phyloP scores from a whole-genome alignment of 495 filamentous ascomycete species.

The Trichoderma virens region DNA sequence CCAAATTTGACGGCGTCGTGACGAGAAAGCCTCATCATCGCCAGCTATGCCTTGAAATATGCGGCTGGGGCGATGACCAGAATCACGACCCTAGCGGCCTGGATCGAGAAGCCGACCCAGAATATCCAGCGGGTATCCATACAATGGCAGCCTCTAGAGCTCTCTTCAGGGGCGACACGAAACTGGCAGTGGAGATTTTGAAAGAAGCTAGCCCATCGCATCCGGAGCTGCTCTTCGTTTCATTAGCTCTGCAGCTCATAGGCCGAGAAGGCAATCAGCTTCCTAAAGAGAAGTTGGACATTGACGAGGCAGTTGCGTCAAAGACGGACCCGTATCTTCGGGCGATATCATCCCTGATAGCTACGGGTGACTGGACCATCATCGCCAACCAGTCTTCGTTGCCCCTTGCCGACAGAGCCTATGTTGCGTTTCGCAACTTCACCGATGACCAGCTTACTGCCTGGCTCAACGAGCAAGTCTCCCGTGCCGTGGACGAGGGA shows the following conservation, averaged over 20 bases:
- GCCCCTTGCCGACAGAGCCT: conserved; percentile 75
- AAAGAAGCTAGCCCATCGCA: conserved; percentile 40
- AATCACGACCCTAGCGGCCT: conserved; percentile 46
- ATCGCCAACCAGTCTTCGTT: conserved; percentile 77
- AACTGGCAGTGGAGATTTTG: conserved; percentile 46
- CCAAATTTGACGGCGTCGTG: conserved; percentile 37
- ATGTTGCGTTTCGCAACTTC: conserved; percentile 78
- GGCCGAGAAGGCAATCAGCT: conserved; percentile 24
- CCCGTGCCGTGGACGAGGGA: conserved; percentile 59
- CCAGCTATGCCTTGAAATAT: conserved; percentile 70
- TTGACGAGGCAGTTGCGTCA: conserved; percentile 39
- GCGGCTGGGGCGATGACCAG: conserved; percentile 54
- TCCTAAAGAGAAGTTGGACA: conserved; percentile 33
- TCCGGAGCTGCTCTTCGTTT: conserved; percentile 45
- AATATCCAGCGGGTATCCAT: conserved; percentile 58
- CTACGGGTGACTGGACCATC: conserved; percentile 76
- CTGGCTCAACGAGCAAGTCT: conserved; percentile 59
- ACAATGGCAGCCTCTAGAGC: conserved; percentile 78
- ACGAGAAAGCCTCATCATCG: conserved; percentile 68
- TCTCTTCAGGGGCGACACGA: conserved; percentile 62
- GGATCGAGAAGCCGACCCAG: conserved; percentile 39
- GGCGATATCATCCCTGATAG: conserved; percentile 86
- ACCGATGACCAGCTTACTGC: conserved; percentile 64
- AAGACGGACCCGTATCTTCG: conserved; percentile 75
- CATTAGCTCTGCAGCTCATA: conserved; percentile 45